Evolutionary conservation across 2,329 filamentous ascomycete genomes (phyloP).

Genomic region (Clonostachys chloroleuca): DNA sequence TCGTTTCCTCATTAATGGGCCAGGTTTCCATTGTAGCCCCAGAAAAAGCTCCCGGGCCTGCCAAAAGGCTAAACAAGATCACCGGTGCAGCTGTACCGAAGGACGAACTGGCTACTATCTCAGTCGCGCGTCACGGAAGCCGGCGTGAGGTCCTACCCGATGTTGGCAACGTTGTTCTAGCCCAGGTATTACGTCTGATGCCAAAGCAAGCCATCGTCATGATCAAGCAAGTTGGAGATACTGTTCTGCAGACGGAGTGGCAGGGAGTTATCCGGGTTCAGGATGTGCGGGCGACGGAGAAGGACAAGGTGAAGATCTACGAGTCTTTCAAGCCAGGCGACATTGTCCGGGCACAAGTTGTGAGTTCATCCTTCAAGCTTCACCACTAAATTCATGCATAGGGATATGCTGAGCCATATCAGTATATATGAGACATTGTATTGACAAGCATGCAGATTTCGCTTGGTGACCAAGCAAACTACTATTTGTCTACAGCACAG

Average conservation of each 20-base stretch:
- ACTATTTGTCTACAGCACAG: constrained; percentile 87
- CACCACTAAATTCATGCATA: not conserved
- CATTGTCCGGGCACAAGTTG: constrained; percentile 80
- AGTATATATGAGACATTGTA: not conserved
- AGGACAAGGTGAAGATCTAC: constrained; percentile 87
- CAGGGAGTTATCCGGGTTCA: constrained; percentile 82
- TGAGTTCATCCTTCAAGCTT: constrained; percentile 31
- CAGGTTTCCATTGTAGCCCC: constrained; percentile 51
- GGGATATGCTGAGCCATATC: not conserved
- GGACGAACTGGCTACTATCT: constrained; percentile 46
- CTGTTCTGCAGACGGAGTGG: constrained; percentile 73
- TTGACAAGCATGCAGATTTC: constrained; percentile 58
- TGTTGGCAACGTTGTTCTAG: constrained; percentile 76
- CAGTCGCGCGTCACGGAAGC: constrained; percentile 42
- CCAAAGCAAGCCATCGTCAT: constrained; percentile 80
- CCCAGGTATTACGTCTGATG: constrained; percentile 79
- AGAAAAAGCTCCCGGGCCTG: constrained; percentile 40
- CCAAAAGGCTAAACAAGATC: constrained; percentile 57
- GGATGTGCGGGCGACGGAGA: constrained; percentile 92
- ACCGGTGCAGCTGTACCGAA: constrained; percentile 17
- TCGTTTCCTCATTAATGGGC: constrained; percentile 82
- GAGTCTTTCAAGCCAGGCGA: constrained; percentile 92
- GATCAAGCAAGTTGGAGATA: constrained; percentile 77
- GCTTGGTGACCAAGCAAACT: constrained; percentile 88
- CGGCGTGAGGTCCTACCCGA: constrained; percentile 75